Percentiles rank a stretch among this genome's conserved stretches.
Conservation (phyloP, 352 stramenopile species). For the Globisporangium nagaii region DNA sequence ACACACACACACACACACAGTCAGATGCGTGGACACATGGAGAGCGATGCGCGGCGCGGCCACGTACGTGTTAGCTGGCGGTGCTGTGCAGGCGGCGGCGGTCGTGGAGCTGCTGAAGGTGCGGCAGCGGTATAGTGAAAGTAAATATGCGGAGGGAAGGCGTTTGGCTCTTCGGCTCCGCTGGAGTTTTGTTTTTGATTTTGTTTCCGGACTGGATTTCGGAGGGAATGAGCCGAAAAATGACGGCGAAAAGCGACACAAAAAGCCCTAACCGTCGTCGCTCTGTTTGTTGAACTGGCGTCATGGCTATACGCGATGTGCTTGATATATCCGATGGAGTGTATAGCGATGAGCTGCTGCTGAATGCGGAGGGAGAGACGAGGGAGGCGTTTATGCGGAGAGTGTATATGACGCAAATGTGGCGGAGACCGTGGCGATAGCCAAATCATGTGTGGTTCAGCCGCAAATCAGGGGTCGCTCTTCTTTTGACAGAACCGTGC, state of each 20-base stretch:
- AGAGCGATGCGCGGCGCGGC: neutral
- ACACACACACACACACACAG: too few species aligned
- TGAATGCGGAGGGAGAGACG: neutral
- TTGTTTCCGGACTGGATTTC: slow-evolving; percentile 9
- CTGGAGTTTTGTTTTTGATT: too few species aligned
- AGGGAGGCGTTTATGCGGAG: too few species aligned
- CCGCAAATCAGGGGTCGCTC: neutral
- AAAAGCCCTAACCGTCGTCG: too few species aligned
- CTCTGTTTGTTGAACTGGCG: neutral
- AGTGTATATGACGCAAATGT: too few species aligned
- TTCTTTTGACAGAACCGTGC: neutral
- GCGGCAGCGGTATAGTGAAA: too few species aligned
- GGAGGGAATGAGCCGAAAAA: too few species aligned
- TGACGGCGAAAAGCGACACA: neutral
- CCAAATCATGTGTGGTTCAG: slow-evolving; percentile 5
- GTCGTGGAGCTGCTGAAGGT: too few species aligned
- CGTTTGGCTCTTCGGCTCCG: neutral
- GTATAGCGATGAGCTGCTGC: neutral
- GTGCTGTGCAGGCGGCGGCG: too few species aligned
- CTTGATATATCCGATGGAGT: neutral
- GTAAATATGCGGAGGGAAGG: slow-evolving; percentile 1
- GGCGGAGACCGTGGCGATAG: neutral
- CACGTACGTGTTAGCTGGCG: too few species aligned
- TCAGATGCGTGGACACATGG: neutral
- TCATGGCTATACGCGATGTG: too few species aligned